A percentile compares a stretch with the other conserved stretches of the same genome.
Evolutionary conservation across 768 basidiomycete species (phyloP).

Genomic region (Amanita pseudoporphyria): DNA sequence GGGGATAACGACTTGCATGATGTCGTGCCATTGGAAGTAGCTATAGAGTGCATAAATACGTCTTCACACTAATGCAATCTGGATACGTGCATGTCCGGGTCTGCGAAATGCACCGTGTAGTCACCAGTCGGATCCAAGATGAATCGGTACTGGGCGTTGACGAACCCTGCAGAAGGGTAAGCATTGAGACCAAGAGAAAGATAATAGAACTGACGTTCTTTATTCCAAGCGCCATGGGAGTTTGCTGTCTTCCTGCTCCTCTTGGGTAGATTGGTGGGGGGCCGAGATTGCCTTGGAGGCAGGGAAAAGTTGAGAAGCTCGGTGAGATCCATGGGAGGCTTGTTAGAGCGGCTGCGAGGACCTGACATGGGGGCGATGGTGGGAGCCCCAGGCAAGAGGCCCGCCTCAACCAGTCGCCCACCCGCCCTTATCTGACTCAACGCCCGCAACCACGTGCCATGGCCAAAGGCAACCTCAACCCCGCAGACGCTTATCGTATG

Average conservation of each 20-base stretch:
- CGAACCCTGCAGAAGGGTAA: conserved; percentile 51
- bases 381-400: conserved; percentile 36
- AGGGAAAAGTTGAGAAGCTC: conserved; percentile 92
- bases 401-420: conserved; percentile 24
- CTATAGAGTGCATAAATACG: conserved; percentile 29
- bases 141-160: conserved; percentile 95
- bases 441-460: conserved; percentile 27
- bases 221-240: conserved; percentile 69
- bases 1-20: conserved; percentile 90
- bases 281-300: conserved; percentile 72
- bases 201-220: conserved; percentile 66
- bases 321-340: conserved; percentile 41
- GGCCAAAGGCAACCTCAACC: conserved; percentile 83
- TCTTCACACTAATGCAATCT: conserved; percentile 4
- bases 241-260: conserved; percentile 64
- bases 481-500: conserved; percentile 89
- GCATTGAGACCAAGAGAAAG: conserved; percentile 12
- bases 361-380: conserved; percentile 19
- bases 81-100: conserved; percentile 83
- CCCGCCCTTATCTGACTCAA: conserved; percentile 26
- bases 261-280: conserved; percentile 49
- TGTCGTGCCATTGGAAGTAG: conserved; percentile 94
- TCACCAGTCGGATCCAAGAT: conserved; percentile 88
- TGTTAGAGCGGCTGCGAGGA: conserved; percentile 16
- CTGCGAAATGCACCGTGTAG: conserved; percentile 93